A percentile compares a stretch with the other conserved stretches of the same genome.
Conservation (phyloP, 345 rosid genomes). For the Hirschfeldia incana region DNA sequence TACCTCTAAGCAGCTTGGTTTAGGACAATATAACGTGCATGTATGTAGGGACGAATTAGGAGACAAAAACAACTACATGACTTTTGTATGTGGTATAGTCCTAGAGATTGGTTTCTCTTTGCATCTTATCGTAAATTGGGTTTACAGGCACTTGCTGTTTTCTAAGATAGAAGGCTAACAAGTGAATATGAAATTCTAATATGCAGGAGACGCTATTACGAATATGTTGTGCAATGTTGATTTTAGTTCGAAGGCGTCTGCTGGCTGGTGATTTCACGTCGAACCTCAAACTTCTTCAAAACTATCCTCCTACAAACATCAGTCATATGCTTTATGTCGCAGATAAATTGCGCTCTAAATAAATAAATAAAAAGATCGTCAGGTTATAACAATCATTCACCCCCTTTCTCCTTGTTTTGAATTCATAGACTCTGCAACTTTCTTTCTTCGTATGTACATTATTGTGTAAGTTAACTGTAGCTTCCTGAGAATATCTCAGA, state of each 20-base stretch:
- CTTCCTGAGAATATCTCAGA: slow-evolving; percentile 22
- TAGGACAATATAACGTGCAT: background rate
- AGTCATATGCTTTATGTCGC: slow-evolving; percentile 49
- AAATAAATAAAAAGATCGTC: background rate
- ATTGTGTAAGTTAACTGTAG: slow-evolving; percentile 20
- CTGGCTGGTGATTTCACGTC: slow-evolving; percentile 69
- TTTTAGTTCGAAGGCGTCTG: slow-evolving; percentile 56
- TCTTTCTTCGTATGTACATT: slow-evolving; percentile 28
- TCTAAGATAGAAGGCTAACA: background rate
- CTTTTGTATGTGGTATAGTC: background rate
- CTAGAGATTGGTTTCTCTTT: background rate
- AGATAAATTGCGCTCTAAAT: slow-evolving; percentile 36
- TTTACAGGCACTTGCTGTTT: background rate
- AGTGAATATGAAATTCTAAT: background rate
- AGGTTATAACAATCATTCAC: slow-evolving; percentile 7
- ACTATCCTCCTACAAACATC: slow-evolving; percentile 80
- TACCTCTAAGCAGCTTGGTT: background rate
- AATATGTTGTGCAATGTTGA: slow-evolving; percentile 41
- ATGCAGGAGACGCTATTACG: slow-evolving; percentile 37
- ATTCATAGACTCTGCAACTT: slow-evolving; percentile 18
- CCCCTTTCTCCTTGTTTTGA: background rate
- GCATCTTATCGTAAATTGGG: background rate
- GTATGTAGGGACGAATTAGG: background rate
- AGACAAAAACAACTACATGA: background rate
- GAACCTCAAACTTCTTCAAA: slow-evolving; percentile 77